These are phyloP conservation scores for Exophiala xenobiotica DNA, from an alignment of 2,329 filamentous ascomycete species.

Conservation along the genomic window DNA sequence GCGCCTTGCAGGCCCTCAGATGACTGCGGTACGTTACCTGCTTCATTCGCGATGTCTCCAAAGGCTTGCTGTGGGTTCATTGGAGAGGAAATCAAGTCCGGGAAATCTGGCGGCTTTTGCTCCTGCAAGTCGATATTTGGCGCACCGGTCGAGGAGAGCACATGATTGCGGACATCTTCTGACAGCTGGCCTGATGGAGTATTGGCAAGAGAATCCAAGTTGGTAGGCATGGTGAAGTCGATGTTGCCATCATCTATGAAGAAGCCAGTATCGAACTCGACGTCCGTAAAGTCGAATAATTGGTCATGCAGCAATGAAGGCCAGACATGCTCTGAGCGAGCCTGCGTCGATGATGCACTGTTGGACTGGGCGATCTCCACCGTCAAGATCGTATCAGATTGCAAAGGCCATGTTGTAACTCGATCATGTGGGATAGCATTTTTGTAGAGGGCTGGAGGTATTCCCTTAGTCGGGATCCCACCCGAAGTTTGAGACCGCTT, in stretches of 20 bases:
- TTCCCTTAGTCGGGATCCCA: background rate
- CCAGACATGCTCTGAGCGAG: background rate
- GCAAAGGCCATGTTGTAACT: background rate
- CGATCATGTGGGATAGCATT: background rate
- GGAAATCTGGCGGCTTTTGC: background rate
- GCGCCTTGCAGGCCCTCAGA: background rate
- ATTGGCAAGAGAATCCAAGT: constrained; percentile 4
- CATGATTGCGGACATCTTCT: background rate
- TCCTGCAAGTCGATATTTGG: background rate
- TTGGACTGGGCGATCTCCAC: background rate
- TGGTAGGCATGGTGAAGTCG: constrained; percentile 1
- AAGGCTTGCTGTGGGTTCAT: background rate
- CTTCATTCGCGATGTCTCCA: background rate
- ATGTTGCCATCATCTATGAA: constrained; percentile 6
- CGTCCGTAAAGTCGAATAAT: constrained; percentile 7
- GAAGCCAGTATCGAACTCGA: constrained; percentile 4
- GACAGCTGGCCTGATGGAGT: background rate
- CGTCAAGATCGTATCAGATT: background rate
- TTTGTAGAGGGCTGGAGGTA: background rate
- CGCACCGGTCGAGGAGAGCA: background rate
- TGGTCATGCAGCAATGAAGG: constrained; percentile 4
- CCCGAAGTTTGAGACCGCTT: background rate
- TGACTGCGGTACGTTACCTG: background rate
- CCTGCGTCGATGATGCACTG: background rate
- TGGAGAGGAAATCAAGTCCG: background rate